Conservation (phyloP, 2,329 filamentous ascomycete genomes). For the Mollisiaceae sp. region DNA sequence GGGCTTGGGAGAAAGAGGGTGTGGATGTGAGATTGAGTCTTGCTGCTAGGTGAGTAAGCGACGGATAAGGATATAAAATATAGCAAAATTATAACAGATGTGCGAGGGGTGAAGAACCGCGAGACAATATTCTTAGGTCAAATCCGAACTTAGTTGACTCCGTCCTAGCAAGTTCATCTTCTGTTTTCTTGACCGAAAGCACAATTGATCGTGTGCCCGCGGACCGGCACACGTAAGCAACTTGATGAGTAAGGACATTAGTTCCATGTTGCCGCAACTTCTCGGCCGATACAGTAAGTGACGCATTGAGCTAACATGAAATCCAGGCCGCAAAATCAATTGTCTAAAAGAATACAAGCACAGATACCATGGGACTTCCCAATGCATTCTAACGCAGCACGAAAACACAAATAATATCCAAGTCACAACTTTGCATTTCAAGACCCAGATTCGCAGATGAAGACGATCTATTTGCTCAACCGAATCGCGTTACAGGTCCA, state of each 20-base stretch:
- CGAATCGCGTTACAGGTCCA: not conserved
- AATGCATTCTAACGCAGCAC: not conserved
- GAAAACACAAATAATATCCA: not conserved
- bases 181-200: too few relatives aligned
- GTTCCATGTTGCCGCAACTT: not conserved
- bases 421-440: slow-evolving; percentile 9
- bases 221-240: too few relatives aligned
- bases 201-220: too few relatives aligned
- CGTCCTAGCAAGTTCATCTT: too few relatives aligned
- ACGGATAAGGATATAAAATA: too few relatives aligned
- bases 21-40: slow-evolving; percentile 14
- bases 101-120: too few relatives aligned
- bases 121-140: too few relatives aligned
- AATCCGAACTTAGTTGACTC: too few relatives aligned
- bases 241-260: not conserved
- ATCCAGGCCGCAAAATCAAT: not conserved
- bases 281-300: not conserved
- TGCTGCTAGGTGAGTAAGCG: not conserved
- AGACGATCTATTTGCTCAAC: not conserved
- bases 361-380: not conserved
- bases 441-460: not conserved
- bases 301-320: not conserved
- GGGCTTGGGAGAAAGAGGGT: slow-evolving; percentile 20
- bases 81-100: too few relatives aligned
- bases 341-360: not conserved